Percentiles rank a stretch among this genome's conserved stretches.
These are phyloP conservation scores for Lachnellula arida DNA, from an alignment of 2,329 filamentous ascomycete genomes.

Conservation along the genomic window DNA sequence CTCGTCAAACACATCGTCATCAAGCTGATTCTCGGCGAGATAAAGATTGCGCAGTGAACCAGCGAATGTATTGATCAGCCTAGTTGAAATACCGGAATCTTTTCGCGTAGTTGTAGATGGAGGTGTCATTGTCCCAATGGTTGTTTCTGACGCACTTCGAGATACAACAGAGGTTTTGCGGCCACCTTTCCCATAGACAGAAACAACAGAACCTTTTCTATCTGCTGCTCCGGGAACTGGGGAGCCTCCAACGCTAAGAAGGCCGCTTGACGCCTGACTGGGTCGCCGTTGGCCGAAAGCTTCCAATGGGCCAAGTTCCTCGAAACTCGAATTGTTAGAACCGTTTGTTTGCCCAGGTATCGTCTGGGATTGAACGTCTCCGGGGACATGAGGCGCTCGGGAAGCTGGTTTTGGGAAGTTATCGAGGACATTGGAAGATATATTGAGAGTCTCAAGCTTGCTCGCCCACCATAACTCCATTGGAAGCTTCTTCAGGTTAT, in stretches of 20 bases:
- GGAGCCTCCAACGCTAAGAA: conserved; percentile 71
- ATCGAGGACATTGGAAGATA: conserved; percentile 90
- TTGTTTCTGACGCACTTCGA: conserved; percentile 52
- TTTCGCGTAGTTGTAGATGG: conserved; percentile 63
- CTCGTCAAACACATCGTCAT: conserved; percentile 94
- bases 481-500: conserved; percentile 85
- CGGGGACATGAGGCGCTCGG: conserved; percentile 58
- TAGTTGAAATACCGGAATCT: conserved; percentile 80
- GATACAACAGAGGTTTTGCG: conserved; percentile 82
- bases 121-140: conserved; percentile 36
- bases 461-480: conserved; percentile 95
- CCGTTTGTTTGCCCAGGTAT: conserved; percentile 11
- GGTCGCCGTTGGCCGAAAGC: conserved; percentile 65
- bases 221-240: conserved; percentile 56
- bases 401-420: conserved; percentile 84
- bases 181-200: conserved; percentile 71
- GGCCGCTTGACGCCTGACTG: conserved; percentile 75
- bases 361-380: conserved; percentile 37
- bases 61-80: conserved; percentile 81
- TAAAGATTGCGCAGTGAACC: conserved; percentile 79
- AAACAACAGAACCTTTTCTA: conserved; percentile 81
- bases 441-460: conserved; percentile 85
- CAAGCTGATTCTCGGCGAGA: conserved; percentile 87
- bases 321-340: conserved; percentile 61
- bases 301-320: conserved; percentile 67